Percentiles rank a stretch among this genome's conserved stretches.
phyloP scores from a whole-genome alignment of 352 stramenopile genomes.

The Phytophthora idaei region DNA sequence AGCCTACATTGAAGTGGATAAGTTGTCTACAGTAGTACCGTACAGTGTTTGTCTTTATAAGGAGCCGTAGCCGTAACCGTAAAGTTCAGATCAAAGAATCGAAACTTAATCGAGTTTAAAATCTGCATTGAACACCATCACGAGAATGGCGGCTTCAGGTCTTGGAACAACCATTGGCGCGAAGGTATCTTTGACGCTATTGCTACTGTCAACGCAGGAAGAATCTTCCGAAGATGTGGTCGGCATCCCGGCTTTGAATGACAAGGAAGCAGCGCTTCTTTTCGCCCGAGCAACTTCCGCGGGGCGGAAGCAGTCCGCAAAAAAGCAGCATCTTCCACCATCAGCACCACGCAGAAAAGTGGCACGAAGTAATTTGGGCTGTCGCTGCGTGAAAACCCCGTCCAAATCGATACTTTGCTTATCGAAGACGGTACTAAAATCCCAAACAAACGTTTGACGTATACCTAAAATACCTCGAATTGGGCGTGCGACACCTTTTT shows the following conservation, averaged over 20 bases:
- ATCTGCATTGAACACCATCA: too few relatives aligned
- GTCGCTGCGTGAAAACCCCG: conserved; percentile 1
- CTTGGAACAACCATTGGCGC: not conserved
- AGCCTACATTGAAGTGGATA: too few relatives aligned
- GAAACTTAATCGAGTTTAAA: too few relatives aligned
- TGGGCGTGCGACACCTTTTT: conserved; percentile 21
- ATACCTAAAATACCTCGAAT: conserved; percentile 7
- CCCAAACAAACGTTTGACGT: conserved; percentile 7
- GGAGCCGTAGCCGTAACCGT: too few relatives aligned
- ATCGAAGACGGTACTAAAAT: not conserved
- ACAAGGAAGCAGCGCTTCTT: conserved; percentile 18
- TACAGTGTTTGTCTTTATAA: too few relatives aligned
- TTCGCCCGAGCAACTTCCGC: not conserved
- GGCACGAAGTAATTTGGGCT: conserved; percentile 4
- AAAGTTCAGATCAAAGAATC: too few relatives aligned
- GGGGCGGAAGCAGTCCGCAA: conserved; percentile 9
- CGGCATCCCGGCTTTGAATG: conserved; percentile 18
- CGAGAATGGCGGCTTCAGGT: too few relatives aligned
- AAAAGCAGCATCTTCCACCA: conserved; percentile 22
- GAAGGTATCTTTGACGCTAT: conserved; percentile 7
- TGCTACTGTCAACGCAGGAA: not conserved
- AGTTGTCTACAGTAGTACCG: too few relatives aligned
- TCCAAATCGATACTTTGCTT: not conserved
- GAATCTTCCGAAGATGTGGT: not conserved
- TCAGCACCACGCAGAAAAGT: conserved; percentile 13